Conservation (phyloP, 176 grass and related monocot species). For the Rhynchospora breviuscula region DNA sequence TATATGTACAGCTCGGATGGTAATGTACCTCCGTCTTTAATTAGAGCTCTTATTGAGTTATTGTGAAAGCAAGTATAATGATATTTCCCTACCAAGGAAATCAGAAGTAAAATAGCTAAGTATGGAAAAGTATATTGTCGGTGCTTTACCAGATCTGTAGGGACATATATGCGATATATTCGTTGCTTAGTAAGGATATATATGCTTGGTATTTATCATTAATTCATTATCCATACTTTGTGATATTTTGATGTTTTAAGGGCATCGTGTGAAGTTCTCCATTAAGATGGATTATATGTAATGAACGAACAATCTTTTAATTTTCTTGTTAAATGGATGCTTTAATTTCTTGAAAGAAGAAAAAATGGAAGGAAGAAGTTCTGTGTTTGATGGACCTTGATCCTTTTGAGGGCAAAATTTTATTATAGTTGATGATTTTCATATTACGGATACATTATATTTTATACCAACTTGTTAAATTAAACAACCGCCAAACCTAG, state of each 20-base stretch:
- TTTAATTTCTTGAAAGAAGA: not conserved
- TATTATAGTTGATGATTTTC: no score
- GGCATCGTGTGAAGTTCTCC: not conserved
- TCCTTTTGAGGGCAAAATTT: no score
- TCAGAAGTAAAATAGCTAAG: not conserved
- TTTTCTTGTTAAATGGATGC: not conserved
- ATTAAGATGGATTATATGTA: not conserved
- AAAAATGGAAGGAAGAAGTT: not conserved
- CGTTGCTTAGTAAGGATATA: not conserved
- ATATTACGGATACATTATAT: no score
- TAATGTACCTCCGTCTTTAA: not conserved
- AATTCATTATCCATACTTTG: not conserved
- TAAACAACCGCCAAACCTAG: no score
- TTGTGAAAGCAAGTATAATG: not conserved
- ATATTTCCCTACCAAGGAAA: not conserved
- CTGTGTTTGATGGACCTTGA: not conserved
- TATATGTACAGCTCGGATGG: not conserved
- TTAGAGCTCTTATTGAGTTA: not conserved
- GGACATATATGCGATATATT: not conserved
- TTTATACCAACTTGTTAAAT: no score
- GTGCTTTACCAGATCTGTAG: not conserved
- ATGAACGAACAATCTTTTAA: no score
- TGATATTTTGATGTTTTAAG: not conserved
- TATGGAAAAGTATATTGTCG: not conserved
- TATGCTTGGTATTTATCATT: not conserved